Conservation (phyloP, 2,329 filamentous ascomycete species). For the Colletotrichum acutatum region DNA sequence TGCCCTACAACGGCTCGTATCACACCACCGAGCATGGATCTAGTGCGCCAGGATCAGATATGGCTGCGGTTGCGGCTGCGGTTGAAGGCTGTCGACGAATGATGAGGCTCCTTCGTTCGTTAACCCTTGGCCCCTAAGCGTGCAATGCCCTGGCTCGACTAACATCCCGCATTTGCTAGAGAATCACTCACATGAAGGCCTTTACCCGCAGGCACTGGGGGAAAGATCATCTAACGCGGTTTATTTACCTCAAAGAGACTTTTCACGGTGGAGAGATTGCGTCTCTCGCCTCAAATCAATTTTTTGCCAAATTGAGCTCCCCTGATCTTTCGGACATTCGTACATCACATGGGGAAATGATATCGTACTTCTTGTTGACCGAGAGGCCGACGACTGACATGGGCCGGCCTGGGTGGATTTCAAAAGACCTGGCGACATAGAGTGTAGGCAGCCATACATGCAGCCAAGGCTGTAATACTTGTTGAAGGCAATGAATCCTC, state of each 20-base stretch:
- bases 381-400: not conserved
- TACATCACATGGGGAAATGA: not conserved
- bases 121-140: not conserved
- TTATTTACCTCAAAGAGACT: not conserved
- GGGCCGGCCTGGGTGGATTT: not conserved
- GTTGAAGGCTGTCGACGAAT: conserved; percentile 11
- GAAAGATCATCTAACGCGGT: not conserved
- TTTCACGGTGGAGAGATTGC: not conserved
- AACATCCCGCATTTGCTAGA: not conserved
- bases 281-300: not conserved
- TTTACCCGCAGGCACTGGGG: not conserved
- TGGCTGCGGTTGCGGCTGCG: conserved; percentile 9
- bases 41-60: not conserved
- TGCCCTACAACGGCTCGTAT: conserved; percentile 8
- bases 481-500: not conserved
- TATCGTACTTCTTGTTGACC: not conserved
- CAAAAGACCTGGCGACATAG: not conserved
- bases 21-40: conserved; percentile 7
- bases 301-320: not conserved
- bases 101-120: not conserved
- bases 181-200: not conserved
- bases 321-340: not conserved
- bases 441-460: not conserved
- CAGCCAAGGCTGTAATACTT: conserved; percentile 10
- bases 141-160: not conserved